A percentile compares a stretch with the other conserved stretches of the same genome.
phyloP scores from a whole-genome alignment of 2,329 filamentous ascomycete species.

The Aspergillus amoenus region DNA sequence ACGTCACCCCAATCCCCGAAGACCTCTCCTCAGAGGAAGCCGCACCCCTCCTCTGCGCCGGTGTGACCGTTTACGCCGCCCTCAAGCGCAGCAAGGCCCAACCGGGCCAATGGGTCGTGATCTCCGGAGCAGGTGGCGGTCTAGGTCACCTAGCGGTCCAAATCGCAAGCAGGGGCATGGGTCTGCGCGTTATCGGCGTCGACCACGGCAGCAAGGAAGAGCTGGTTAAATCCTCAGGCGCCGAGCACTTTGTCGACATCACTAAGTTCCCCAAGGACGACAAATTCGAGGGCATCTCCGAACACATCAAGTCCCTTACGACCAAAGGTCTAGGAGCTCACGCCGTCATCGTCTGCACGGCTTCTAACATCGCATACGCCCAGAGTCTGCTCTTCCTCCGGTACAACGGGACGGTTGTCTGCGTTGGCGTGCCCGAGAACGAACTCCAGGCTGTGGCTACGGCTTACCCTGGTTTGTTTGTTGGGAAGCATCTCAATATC shows the following conservation, averaged over 20 bases:
- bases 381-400: slow-evolving; percentile 50
- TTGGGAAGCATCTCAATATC: slow-evolving; percentile 47
- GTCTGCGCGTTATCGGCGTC: slow-evolving; percentile 64
- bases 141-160: slow-evolving; percentile 66
- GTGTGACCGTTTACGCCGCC: slow-evolving; percentile 66
- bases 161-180: slow-evolving; percentile 60
- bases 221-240: slow-evolving; percentile 59
- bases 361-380: slow-evolving; percentile 51
- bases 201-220: slow-evolving; percentile 63
- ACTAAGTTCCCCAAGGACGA: slow-evolving; percentile 50
- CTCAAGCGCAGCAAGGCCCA: slow-evolving; percentile 61
- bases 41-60: slow-evolving; percentile 67
- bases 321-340: slow-evolving; percentile 61
- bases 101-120: slow-evolving; percentile 60
- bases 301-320: slow-evolving; percentile 58
- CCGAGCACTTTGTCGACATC: slow-evolving; percentile 66
- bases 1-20: slow-evolving; percentile 70
- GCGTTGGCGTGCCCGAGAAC: slow-evolving; percentile 53
- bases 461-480: slow-evolving; percentile 43
- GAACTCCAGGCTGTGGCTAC: slow-evolving; percentile 45
- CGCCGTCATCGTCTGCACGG: slow-evolving; percentile 59
- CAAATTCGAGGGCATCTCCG: slow-evolving; percentile 49
- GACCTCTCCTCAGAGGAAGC: slow-evolving; percentile 58
- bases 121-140: slow-evolving; percentile 62
- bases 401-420: slow-evolving; percentile 53